Percentiles rank a stretch among this genome's conserved stretches.
Conservation (phyloP, 73 alveolate genomes). For the Paramecium sonneborni region DNA sequence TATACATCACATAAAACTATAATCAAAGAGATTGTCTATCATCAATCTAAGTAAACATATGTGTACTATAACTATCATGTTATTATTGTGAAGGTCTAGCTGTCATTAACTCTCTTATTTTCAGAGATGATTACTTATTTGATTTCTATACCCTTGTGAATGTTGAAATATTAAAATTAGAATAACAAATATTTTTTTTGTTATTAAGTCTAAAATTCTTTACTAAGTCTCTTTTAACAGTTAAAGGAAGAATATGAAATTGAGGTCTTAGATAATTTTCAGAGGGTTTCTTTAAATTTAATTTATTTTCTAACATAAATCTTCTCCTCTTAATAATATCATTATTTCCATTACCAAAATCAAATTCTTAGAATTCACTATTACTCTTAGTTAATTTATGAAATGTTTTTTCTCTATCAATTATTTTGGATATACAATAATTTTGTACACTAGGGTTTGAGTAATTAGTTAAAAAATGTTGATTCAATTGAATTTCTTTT, state of each 20-base stretch:
- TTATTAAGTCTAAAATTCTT: neutral
- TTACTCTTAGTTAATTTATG: neutral
- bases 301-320: constrained; percentile 37
- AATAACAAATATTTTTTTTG: neutral
- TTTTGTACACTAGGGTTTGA: constrained; percentile 15
- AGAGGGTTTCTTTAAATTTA: constrained; percentile 6
- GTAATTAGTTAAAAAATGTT: neutral
- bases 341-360: neutral
- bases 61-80: constrained; percentile 16
- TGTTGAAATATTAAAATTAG: neutral
- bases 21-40: constrained; percentile 20
- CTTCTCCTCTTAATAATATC: neutral
- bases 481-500: neutral
- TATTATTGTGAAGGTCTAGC: neutral
- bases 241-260: neutral
- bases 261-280: neutral
- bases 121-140: neutral
- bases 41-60: constrained; percentile 25
- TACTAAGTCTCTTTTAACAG: neutral
- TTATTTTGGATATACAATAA: neutral
- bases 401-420: neutral
- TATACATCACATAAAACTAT: neutral
- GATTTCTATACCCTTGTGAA: neutral
- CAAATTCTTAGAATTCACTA: constrained; percentile 3
- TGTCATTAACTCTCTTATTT: neutral